Evolutionary conservation across 2,329 filamentous ascomycete genomes (phyloP), one percentile per base, ranked within the genome.

Genomic region (Colletotrichum graminicola): DNA sequence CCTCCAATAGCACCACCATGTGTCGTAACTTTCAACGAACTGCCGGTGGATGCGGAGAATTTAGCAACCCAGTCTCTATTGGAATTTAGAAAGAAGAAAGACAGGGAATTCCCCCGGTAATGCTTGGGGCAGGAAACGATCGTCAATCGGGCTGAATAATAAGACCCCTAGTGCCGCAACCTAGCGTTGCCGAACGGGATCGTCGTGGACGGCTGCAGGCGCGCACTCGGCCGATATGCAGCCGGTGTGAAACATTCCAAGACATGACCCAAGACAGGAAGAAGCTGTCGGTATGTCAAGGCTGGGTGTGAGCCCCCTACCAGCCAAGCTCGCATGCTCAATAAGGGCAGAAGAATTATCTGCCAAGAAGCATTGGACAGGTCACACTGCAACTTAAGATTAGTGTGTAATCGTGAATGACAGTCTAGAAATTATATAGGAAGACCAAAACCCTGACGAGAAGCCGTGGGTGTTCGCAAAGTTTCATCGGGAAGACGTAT

Each of bases 241-340:
- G 10, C 18, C n/a, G 23, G 39, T 54, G 65, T 63, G 65, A 54
- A 32, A 54, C n/a, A 23, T 39, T 63, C 45, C 36, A 16, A 68
- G 65, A 71, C 65, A 68, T 8, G 2, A 63, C 67, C 68, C 62
- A 62, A 68, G 68, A 71, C 65, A 68, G 64, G 41, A 7, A 34
- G 23, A 43, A 34, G 23, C 36, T n/a, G 52, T 67, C 56, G 12
- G 29, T 21, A 32, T 29, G 41, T 47, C n/a, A 43, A 12, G 21
- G 12, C 4, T 60, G 45, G 34, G 26, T 23, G 16, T 59, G 21
- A 45, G 29, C 26, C 26, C 43, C 45, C 47, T n/a, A 32, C 14
- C 6, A 26, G 29, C n/a, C 21, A 52, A 29, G 18, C 21, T 52
- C 18, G 29, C 32, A 49, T 43, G 52, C 36, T 21, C 29, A 12